phyloP scores from a whole-genome alignment of 345 rosid species.

The Theobroma cacao region DNA sequence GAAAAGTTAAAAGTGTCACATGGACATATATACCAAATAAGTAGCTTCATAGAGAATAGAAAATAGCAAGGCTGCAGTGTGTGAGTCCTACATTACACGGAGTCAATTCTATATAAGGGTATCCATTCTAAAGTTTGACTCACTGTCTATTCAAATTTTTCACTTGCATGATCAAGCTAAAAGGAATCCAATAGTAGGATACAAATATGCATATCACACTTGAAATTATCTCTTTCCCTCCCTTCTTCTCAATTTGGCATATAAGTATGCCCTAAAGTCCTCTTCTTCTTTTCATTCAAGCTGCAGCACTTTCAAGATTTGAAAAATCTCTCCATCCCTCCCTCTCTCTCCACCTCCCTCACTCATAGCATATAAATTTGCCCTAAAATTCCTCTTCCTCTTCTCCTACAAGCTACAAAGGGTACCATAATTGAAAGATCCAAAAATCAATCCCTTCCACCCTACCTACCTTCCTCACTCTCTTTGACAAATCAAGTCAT shows the following conservation, averaged over 20 bases:
- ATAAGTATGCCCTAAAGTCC: not conserved
- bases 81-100: not conserved
- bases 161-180: not conserved
- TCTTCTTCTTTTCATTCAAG: not conserved
- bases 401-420: not conserved
- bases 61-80: not conserved
- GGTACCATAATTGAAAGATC: not conserved
- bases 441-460: not conserved
- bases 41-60: not conserved
- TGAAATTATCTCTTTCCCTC: no score
- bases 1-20: not conserved
- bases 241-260: no score
- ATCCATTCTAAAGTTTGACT: not conserved
- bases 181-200: not conserved
- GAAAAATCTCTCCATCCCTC: not conserved
- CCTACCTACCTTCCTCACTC: not conserved
- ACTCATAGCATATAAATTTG: not conserved
- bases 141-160: not conserved
- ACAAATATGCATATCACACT: not conserved
- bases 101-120: not conserved
- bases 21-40: not conserved
- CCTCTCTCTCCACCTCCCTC: not conserved
- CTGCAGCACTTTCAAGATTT: not conserved
- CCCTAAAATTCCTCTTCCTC: not conserved
- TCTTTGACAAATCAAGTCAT: not conserved